phyloP scores from a whole-genome alignment of 2,329 filamentous ascomycete species.

The Fusarium cicatricum region DNA sequence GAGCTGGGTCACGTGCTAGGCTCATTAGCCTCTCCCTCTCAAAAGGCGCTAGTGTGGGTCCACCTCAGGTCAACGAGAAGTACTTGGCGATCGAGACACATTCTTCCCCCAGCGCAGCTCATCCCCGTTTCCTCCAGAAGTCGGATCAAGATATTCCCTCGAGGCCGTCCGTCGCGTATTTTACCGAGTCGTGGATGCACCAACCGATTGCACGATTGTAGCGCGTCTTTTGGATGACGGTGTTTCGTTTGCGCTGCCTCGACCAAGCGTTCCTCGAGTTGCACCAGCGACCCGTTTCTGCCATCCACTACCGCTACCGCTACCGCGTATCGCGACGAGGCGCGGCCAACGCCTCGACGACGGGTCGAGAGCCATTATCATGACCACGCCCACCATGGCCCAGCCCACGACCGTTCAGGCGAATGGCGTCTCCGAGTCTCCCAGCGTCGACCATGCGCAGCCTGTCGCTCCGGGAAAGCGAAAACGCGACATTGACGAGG shows the following conservation, averaged over 20 bases:
- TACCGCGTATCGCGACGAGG: conserved; percentile 54
- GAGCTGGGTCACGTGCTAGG: conserved; percentile 44
- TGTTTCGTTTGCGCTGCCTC: conserved; percentile 45
- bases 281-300: conserved; percentile 47
- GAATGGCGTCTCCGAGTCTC: conserved; percentile 54
- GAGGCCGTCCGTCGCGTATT: conserved; percentile 36
- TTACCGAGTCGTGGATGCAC: conserved; percentile 35
- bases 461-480: conserved; percentile 58
- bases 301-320: conserved; percentile 47
- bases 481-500: conserved; percentile 64
- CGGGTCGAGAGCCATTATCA: conserved; percentile 31
- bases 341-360: conserved; percentile 45
- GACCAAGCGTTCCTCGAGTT: conserved; percentile 51
- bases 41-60: conserved; percentile 43
- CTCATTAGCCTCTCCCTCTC: conserved; percentile 42
- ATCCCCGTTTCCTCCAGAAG: conserved; percentile 41
- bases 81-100: conserved; percentile 51
- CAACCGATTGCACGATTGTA: conserved; percentile 45
- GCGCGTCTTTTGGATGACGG: conserved; percentile 45
- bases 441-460: conserved; percentile 43
- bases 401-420: conserved; percentile 50
- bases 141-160: conserved; percentile 35
- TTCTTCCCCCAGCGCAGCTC: conserved; percentile 48
- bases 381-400: conserved; percentile 49
- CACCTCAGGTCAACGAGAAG: conserved; percentile 40